phyloP scores from a whole-genome alignment of 345 rosid species.

The Carallia brachiata region DNA sequence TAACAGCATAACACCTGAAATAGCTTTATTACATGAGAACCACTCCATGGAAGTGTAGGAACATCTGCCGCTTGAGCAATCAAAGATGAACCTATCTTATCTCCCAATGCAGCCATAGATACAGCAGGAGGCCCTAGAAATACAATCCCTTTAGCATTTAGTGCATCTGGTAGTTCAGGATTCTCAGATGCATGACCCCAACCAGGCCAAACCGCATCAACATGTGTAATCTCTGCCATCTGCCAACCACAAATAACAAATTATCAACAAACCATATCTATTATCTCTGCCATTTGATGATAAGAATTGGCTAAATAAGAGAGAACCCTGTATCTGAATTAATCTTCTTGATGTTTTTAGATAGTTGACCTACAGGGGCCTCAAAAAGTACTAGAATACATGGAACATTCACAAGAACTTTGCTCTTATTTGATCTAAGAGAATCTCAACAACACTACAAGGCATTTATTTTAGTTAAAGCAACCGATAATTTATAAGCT shows the following conservation, averaged over 20 bases:
- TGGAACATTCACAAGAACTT: background rate
- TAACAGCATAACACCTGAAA: background rate
- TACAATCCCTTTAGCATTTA: conserved; percentile 72
- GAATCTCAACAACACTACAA: background rate
- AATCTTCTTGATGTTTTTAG: background rate
- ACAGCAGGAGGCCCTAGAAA: conserved; percentile 93
- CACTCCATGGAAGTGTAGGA: conserved; percentile 99
- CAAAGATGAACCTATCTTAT: conserved; percentile 97
- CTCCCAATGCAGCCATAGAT: conserved; percentile 97
- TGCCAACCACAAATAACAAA: conserved; percentile 30
- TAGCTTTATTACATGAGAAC: conserved; percentile 69
- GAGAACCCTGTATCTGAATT: background rate
- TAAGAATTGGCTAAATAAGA: background rate
- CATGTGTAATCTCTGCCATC: conserved; percentile 98
- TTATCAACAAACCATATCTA: background rate
- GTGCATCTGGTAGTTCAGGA: conserved; percentile 94
- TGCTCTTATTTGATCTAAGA: background rate
- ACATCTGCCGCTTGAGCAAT: conserved; percentile 99
- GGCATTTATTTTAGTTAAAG: background rate
- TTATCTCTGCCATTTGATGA: no score
- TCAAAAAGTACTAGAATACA: background rate
- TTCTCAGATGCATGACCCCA: conserved; percentile 99
- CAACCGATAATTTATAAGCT: background rate
- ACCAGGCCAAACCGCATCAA: conserved; percentile 99
- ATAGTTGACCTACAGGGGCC: background rate